Conservation (phyloP, 352 stramenopile genomes). For the Pythium pyrilobum region DNA sequence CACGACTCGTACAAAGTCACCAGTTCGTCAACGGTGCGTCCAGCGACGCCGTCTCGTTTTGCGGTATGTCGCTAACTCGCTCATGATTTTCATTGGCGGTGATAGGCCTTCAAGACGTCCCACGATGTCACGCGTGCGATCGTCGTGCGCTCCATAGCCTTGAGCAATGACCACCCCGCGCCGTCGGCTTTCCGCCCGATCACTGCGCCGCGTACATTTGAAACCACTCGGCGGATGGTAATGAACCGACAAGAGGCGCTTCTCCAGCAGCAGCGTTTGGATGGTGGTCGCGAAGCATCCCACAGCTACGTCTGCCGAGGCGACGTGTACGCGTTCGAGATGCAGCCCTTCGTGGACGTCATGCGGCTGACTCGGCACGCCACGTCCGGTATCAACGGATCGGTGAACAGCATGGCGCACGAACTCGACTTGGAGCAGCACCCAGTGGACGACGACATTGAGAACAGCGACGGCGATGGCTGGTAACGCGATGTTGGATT, state of each 20-base stretch:
- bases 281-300: neutral
- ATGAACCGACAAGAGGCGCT: constrained; percentile 38
- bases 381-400: neutral
- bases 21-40: constrained; percentile 43
- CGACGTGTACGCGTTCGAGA: constrained; percentile 61
- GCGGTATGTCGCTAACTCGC: neutral
- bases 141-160: constrained; percentile 52
- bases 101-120: constrained; percentile 49
- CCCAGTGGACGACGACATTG: constrained; percentile 73
- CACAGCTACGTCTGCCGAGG: constrained; percentile 33
- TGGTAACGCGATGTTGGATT: constrained; percentile 19
- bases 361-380: constrained; percentile 15
- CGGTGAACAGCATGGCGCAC: neutral
- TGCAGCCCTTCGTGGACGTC: constrained; percentile 57
- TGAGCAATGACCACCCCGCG: constrained; percentile 66
- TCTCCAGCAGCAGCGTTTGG: constrained; percentile 30
- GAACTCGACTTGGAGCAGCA: too few relatives aligned
- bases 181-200: constrained; percentile 74
- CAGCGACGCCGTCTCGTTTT: neutral
- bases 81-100: neutral
- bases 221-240: constrained; percentile 17
- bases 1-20: constrained; percentile 43
- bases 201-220: constrained; percentile 41
- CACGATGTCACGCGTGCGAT: constrained; percentile 48
- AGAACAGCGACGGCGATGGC: constrained; percentile 43